phyloP scores from a whole-genome alignment of 129 eudicot genomes.

The Erigeron canadensis region DNA sequence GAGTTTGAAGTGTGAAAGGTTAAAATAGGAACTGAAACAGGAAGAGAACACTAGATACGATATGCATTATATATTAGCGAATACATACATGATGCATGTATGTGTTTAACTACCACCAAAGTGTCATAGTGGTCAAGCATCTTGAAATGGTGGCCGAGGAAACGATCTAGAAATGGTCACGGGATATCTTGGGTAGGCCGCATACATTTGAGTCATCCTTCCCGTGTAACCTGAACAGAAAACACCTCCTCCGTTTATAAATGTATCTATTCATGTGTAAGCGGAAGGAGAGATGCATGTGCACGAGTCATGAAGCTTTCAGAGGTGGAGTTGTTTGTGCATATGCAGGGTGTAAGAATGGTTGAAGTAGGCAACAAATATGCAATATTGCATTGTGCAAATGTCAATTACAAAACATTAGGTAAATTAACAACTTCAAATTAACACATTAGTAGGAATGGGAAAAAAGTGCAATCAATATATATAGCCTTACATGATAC shows the following conservation, averaged over 20 bases:
- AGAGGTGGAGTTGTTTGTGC: constrained; percentile 2
- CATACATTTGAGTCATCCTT: too few species aligned
- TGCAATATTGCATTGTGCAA: background rate
- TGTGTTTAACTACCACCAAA: background rate
- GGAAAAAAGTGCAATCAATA: background rate
- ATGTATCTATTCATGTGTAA: background rate
- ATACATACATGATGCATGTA: background rate
- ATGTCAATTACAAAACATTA: background rate
- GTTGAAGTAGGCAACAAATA: background rate
- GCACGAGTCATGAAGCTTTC: background rate
- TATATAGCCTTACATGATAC: background rate
- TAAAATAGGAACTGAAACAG: background rate
- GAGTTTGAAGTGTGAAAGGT: background rate
- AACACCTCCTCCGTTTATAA: background rate
- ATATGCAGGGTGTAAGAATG: background rate
- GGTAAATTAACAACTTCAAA: background rate
- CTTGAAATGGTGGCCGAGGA: too few species aligned
- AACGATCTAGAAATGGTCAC: too few species aligned
- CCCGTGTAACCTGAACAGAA: too few species aligned
- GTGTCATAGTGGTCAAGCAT: too few species aligned
- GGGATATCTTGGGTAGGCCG: too few species aligned
- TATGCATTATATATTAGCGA: background rate
- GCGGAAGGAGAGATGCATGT: background rate
- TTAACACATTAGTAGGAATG: background rate
- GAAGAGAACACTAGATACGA: background rate